Evolutionary conservation across 306 rosid genomes (phyloP), one percentile per base, ranked within the genome.

Genomic region (Inga laurina): DNA sequence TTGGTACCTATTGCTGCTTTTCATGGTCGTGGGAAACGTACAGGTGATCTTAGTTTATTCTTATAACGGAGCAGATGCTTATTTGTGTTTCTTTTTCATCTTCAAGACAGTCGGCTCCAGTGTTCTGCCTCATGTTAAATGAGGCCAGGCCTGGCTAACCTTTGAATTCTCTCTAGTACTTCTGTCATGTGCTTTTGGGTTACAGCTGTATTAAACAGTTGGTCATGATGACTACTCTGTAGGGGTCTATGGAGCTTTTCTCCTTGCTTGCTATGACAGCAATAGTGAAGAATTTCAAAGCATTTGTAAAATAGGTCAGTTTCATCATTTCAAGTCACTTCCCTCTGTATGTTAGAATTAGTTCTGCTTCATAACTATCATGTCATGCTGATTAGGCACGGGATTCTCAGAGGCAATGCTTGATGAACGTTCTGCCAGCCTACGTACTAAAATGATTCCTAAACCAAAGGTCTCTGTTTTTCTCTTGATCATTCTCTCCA

Each of bases 1-100:
- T 90, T 94, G 98, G 99, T 92, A 32, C 98, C 99, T 70, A 92
- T 96, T 84, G 99, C 91, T 81, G 99, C 98, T 79, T 96, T 96
- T 77, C 94, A 92, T 10, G 99, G 99, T 34, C 98, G 94, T 57
- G 98, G 99, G 68, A 96, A 92, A 81, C 98, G 98, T 74, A 89
- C 97, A 92, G 99, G 98, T 96, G 79, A 87, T 83, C 32, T 65
- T 48, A 72, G 79, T 34, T 19, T 54, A 57, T 39, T 81, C 82
- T 72, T 43, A 3, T 71, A 78, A 74, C 48, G 34, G 34, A 39
- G 83, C 37, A 37, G 83, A 57, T 79, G 77, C 75, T 30, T 82
- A 21, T 30, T 21, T 44, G 15, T 19, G 22, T 62, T 59, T 73
- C 27, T 12, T 8, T n/a, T 75, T 21, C 24, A 46, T 57, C 64